These are phyloP conservation scores for Talaromyces borbonicus DNA, from an alignment of 495 filamentous ascomycete genomes.

Conservation along the genomic window DNA sequence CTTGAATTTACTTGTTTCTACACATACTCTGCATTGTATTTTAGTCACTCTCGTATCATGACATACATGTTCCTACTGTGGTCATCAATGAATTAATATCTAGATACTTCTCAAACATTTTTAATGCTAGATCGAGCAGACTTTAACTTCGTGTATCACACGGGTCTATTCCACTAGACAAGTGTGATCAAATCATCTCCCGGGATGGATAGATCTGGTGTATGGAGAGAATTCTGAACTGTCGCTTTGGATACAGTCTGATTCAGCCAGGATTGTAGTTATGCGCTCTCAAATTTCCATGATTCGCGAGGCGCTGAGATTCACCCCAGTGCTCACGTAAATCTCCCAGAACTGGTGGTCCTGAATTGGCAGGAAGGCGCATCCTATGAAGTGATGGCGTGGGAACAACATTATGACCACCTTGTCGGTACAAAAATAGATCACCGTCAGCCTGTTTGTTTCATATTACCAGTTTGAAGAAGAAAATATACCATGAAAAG, in stretches of 20 bases:
- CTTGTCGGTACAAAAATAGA: background rate
- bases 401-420: background rate
- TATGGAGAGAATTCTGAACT: no score
- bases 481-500: conserved; percentile 14
- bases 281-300: background rate
- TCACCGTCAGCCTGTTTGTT: background rate
- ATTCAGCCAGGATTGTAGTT: conserved; percentile 5
- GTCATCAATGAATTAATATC: no score
- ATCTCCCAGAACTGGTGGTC: background rate
- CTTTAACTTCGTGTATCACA: no score
- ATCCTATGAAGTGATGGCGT: conserved; percentile 18
- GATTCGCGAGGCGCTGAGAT: background rate
- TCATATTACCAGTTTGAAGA: background rate
- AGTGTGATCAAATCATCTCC: no score
- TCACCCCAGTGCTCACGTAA: background rate
- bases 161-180: no score
- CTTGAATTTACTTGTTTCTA: conserved; percentile 32
- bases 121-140: no score
- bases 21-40: background rate
- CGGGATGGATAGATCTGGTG: no score
- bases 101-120: no score
- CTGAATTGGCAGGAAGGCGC: conserved; percentile 13
- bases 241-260: no score
- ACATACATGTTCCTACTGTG: no score
- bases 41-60: no score